These are phyloP conservation scores for Nadsonia starkeyi-henricii DNA, from an alignment of 1,139 yeast species.

Conservation along the genomic window DNA sequence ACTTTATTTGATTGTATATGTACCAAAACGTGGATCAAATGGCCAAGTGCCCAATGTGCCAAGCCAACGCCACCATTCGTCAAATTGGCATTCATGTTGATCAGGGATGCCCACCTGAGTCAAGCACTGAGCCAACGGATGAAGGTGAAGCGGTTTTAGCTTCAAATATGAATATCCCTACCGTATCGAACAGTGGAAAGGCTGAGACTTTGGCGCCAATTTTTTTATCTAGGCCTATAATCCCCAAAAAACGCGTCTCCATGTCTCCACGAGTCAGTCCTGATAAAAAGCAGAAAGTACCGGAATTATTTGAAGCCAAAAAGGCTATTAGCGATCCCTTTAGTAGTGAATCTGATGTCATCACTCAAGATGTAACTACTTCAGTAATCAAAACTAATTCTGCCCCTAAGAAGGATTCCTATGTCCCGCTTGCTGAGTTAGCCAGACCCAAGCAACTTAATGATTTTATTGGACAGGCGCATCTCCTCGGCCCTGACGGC, in stretches of 20 bases:
- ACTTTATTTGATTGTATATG: not conserved
- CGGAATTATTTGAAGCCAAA: not conserved
- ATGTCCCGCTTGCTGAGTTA: constrained; percentile 65
- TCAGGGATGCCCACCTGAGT: constrained; percentile 5
- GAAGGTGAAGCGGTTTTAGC: not conserved
- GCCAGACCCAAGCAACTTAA: constrained; percentile 60
- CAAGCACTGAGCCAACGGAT: not conserved
- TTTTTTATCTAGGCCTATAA: constrained; percentile 3
- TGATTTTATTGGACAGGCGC: constrained; percentile 80
- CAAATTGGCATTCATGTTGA: constrained; percentile 5
- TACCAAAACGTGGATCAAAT: not conserved
- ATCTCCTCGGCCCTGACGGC: constrained; percentile 63
- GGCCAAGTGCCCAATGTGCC: constrained; percentile 5
- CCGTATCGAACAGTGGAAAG: no score
- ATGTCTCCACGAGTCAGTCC: constrained; percentile 3
- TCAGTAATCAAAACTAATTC: not conserved
- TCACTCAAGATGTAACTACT: not conserved
- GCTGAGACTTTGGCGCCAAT: not conserved
- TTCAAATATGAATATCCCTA: no score
- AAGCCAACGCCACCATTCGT: not conserved
- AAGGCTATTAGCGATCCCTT: not conserved
- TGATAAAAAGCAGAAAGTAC: not conserved
- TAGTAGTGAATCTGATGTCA: not conserved
- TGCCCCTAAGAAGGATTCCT: not conserved
- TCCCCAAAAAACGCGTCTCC: constrained; percentile 1